Percentiles rank a stretch among this genome's conserved stretches.
Conservation (phyloP, 2,329 filamentous ascomycete genomes). For the Metarhizium brunneum region DNA sequence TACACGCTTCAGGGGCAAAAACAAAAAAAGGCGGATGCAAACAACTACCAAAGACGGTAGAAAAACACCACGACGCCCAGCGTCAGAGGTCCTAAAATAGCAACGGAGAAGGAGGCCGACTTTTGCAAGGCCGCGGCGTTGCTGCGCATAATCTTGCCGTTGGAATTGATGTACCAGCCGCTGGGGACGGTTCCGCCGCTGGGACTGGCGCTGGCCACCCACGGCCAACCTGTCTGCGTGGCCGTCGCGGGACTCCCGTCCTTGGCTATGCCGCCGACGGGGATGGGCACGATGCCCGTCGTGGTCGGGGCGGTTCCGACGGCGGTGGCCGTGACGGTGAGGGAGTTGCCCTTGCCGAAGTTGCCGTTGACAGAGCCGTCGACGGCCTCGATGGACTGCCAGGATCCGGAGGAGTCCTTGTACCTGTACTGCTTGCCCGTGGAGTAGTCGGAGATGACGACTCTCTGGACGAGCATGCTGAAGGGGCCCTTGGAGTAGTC, state of each 20-base stretch:
- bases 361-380: conserved; percentile 69
- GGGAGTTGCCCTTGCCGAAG: conserved; percentile 39
- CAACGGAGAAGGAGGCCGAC: conserved; percentile 5
- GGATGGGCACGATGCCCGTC: conserved; percentile 54
- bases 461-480: conserved; percentile 70
- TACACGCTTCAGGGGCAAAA: neutral
- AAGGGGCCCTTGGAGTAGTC: conserved; percentile 80
- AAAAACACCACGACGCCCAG: conserved; percentile 16
- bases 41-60: conserved; percentile 4
- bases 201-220: conserved; percentile 48
- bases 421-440: conserved; percentile 82
- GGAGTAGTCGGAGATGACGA: conserved; percentile 83
- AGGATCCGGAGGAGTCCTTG: conserved; percentile 65
- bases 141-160: conserved; percentile 71
- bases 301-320: conserved; percentile 56
- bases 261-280: conserved; percentile 57
- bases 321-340: conserved; percentile 45
- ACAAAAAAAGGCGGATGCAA: neutral
- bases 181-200: conserved; percentile 54
- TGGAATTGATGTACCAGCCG: conserved; percentile 71
- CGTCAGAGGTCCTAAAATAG: conserved; percentile 17
- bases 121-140: conserved; percentile 28
- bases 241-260: conserved; percentile 42
- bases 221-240: conserved; percentile 58
- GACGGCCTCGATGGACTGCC: conserved; percentile 73